Conservation (phyloP, 202 grass and related monocot species). For the Hordeum pubiflorum region DNA sequence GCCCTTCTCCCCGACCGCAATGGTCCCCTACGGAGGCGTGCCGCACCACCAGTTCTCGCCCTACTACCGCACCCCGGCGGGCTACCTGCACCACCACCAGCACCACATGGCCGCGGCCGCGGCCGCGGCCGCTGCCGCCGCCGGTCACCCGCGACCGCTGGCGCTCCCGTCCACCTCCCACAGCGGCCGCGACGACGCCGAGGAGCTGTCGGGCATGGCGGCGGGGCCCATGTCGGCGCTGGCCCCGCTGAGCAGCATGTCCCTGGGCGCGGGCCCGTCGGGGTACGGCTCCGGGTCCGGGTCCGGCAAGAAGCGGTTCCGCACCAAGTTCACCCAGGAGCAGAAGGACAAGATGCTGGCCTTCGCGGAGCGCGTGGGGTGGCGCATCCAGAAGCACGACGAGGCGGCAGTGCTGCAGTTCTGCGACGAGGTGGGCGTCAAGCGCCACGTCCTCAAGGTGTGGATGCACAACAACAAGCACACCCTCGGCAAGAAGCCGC, state of each 20-base stretch:
- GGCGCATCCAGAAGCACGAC: constrained; percentile 99
- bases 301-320: constrained; percentile 78
- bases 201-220: constrained; percentile 57
- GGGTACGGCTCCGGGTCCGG: constrained; percentile 49
- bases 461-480: constrained; percentile 99
- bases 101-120: constrained; percentile 34
- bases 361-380: constrained; percentile 79
- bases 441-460: constrained; percentile 91
- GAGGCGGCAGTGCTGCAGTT: constrained; percentile 91
- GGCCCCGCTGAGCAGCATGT: constrained; percentile 44
- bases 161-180: constrained; percentile 79
- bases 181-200: constrained; percentile 54
- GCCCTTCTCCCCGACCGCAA: neutral
- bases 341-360: constrained; percentile 94
- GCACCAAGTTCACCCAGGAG: constrained; percentile 88
- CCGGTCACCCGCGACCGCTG: constrained; percentile 31
- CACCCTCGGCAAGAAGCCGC: constrained; percentile 92
- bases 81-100: constrained; percentile 64
- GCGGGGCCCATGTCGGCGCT: constrained; percentile 44
- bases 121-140: neutral
- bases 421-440: constrained; percentile 76
- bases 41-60: constrained; percentile 73
- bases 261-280: constrained; percentile 36
- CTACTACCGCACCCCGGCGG: constrained; percentile 74
- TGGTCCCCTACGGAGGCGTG: constrained; percentile 22